Conservation (phyloP, 768 basidiomycete species). For the Pleurotus giganteus region DNA sequence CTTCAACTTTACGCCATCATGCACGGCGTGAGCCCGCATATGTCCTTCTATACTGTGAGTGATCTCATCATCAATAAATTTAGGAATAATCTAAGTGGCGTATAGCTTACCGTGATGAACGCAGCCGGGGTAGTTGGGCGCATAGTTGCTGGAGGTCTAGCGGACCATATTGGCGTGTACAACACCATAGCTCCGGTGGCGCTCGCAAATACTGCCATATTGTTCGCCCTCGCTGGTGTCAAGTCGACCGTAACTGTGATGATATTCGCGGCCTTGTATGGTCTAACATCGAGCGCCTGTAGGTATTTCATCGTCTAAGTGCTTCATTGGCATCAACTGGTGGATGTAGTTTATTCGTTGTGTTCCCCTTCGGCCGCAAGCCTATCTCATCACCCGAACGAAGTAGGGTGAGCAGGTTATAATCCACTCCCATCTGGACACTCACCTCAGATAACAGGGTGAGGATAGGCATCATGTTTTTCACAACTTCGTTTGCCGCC, state of each 20-base stretch:
- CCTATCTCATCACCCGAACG: background rate
- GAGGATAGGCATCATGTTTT: background rate
- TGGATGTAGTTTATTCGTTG: background rate
- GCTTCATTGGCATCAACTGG: background rate
- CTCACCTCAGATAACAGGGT: background rate
- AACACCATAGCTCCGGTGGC: slow-evolving; percentile 46
- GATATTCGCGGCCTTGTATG: slow-evolving; percentile 46
- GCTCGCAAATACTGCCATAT: slow-evolving; percentile 35
- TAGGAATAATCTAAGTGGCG: background rate
- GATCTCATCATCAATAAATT: background rate
- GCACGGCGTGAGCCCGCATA: slow-evolving; percentile 35
- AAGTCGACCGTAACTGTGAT: slow-evolving; percentile 34
- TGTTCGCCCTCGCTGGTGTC: slow-evolving; percentile 47
- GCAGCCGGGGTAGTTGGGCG: slow-evolving; percentile 53
- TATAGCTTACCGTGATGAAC: slow-evolving; percentile 49
- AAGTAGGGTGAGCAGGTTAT: background rate
- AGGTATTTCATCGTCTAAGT: slow-evolving; percentile 1
- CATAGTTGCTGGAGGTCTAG: slow-evolving; percentile 52
- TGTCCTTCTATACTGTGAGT: slow-evolving; percentile 49
- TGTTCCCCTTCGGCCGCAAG: background rate
- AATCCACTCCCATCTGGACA: no score
- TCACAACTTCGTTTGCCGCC: background rate
- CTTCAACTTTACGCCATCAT: slow-evolving; percentile 49
- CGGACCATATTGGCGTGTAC: slow-evolving; percentile 47
- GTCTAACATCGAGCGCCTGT: slow-evolving; percentile 55